phyloP scores from a whole-genome alignment of 164 flowering plant species.

The Macadamia tetraphylla region DNA sequence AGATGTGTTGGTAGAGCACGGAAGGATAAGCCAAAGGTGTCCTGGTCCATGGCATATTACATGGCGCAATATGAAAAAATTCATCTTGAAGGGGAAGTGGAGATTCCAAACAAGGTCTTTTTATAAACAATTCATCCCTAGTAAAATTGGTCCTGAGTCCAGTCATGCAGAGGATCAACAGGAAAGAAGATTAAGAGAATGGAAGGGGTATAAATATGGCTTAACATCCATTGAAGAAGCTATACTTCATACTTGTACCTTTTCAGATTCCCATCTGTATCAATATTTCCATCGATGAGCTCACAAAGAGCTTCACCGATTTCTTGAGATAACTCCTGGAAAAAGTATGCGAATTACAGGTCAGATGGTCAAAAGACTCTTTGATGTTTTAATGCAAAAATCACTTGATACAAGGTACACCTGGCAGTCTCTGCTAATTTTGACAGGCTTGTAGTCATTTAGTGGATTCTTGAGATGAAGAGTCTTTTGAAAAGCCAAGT shows the following conservation, averaged over 20 bases:
- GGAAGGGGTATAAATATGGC: neutral
- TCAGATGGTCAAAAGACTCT: slow-evolving; percentile 5
- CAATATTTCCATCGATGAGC: slow-evolving; percentile 59
- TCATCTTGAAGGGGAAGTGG: slow-evolving; percentile 33
- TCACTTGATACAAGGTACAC: slow-evolving; percentile 24
- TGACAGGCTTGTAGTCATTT: slow-evolving; percentile 89
- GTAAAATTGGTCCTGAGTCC: slow-evolving; percentile 18
- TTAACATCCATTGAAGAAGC: neutral
- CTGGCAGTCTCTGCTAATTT: slow-evolving; percentile 96
- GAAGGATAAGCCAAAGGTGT: slow-evolving; percentile 43
- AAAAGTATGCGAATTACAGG: slow-evolving; percentile 10
- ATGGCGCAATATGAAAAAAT: slow-evolving; percentile 26
- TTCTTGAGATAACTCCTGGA: slow-evolving; percentile 76
- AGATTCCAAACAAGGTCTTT: slow-evolving; percentile 37
- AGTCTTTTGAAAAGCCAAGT: slow-evolving; percentile 81
- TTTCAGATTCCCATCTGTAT: slow-evolving; percentile 30
- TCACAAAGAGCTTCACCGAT: slow-evolving; percentile 83
- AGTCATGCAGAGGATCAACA: slow-evolving; percentile 7
- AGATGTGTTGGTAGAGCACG: slow-evolving; percentile 39
- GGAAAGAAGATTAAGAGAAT: no score
- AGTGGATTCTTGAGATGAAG: slow-evolving; percentile 86
- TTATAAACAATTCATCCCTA: slow-evolving; percentile 33
- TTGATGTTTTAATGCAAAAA: slow-evolving; percentile 5
- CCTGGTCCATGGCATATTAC: slow-evolving; percentile 37
- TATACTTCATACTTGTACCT: slow-evolving; percentile 30